Conservation (phyloP, 2,329 filamentous ascomycete genomes). For the Coleophoma crateriformis region DNA sequence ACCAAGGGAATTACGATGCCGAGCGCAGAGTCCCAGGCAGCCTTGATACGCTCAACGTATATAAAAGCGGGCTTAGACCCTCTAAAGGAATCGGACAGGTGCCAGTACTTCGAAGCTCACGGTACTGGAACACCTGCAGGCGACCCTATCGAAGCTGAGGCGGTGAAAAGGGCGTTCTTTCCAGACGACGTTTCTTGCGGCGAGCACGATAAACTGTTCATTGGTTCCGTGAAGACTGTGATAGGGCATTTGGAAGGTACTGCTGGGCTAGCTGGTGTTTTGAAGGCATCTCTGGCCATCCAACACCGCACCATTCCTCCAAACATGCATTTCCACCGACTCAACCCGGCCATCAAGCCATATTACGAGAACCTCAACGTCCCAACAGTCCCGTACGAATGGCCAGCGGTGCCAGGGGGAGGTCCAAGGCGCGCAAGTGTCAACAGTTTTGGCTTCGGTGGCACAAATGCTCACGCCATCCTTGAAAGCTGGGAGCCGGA, state of each 20-base stretch:
- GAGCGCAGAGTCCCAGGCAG: conserved; percentile 33
- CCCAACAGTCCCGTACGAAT: conserved; percentile 3
- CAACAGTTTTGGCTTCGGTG: conserved; percentile 35
- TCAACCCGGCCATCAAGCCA: conserved; percentile 17
- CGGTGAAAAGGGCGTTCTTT: conserved; percentile 1
- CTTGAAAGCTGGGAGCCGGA: conserved; percentile 4
- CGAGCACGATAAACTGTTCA: not conserved
- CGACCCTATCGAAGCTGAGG: conserved; percentile 11
- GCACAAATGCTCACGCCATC: conserved; percentile 39
- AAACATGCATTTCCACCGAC: not conserved
- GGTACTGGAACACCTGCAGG: conserved; percentile 10
- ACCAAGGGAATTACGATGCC: conserved; percentile 52
- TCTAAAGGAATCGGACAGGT: not conserved
- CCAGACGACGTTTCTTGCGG: not conserved
- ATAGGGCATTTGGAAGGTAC: conserved; percentile 13
- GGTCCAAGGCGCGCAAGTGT: conserved; percentile 11
- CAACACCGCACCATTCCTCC: conserved; percentile 28
- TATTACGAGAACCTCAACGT: conserved; percentile 26
- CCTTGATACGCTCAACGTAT: conserved; percentile 1
- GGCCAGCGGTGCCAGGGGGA: conserved; percentile 1
- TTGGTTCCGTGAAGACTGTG: conserved; percentile 11
- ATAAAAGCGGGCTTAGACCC: not conserved
- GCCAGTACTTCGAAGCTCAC: conserved; percentile 10
- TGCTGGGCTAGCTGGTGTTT: not conserved
- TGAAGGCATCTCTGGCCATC: conserved; percentile 2